These are phyloP conservation scores for Syzygium aromaticum DNA, from an alignment of 345 rosid species.

Conservation along the genomic window DNA sequence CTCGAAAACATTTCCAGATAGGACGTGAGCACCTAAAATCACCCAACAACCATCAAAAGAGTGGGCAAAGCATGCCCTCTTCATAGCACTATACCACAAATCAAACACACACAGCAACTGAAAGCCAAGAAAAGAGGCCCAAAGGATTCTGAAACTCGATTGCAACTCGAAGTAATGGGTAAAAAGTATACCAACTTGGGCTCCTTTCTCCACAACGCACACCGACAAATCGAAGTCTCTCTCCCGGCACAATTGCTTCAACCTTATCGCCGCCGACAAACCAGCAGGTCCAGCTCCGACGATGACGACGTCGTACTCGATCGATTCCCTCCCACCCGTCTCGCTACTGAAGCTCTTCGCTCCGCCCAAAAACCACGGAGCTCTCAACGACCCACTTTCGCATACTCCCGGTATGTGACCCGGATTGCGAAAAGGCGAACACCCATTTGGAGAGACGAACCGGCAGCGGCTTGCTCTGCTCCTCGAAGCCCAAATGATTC, in stretches of 20 bases:
- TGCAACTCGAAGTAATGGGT: not conserved
- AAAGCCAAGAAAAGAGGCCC: not conserved
- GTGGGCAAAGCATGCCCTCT: not conserved
- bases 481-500: not conserved
- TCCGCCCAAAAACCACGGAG: slow-evolving; percentile 3
- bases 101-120: not conserved
- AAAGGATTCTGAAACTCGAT: not conserved
- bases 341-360: slow-evolving; percentile 40
- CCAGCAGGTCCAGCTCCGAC: slow-evolving; percentile 99
- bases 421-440: not conserved
- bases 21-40: slow-evolving; percentile 68
- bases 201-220: slow-evolving; percentile 93
- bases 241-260: slow-evolving; percentile 72
- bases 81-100: not conserved
- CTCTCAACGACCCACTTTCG: not conserved
- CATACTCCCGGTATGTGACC: not conserved
- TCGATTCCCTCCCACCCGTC: slow-evolving; percentile 37
- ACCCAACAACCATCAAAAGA: not conserved
- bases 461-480: not conserved
- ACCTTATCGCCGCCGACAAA: slow-evolving; percentile 76
- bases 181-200: slow-evolving; percentile 62
- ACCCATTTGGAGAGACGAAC: not conserved
- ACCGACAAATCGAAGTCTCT: slow-evolving; percentile 75
- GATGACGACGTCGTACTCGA: slow-evolving; percentile 86
- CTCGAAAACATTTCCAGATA: slow-evolving; percentile 89